phyloP scores from a whole-genome alignment of 768 basidiomycete species.

The Butyriboletus loyo region DNA sequence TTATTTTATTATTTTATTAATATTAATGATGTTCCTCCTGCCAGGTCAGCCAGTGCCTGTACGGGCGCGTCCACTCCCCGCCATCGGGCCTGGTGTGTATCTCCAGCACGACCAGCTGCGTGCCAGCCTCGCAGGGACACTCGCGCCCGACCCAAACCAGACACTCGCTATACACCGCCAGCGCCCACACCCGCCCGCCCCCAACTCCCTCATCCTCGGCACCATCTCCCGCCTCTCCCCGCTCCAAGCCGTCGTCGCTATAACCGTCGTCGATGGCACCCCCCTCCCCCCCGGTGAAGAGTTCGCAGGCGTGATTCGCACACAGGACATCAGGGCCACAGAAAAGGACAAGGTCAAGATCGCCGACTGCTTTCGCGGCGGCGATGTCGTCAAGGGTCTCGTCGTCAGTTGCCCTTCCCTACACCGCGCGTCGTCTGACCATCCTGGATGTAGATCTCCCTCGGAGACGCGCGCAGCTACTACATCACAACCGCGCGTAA shows the following conservation, averaged over 20 bases:
- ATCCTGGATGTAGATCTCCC: slow-evolving; percentile 60
- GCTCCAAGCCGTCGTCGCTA: slow-evolving; percentile 76
- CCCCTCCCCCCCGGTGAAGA: slow-evolving; percentile 83
- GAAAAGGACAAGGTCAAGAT: slow-evolving; percentile 90
- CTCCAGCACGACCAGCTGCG: slow-evolving; percentile 57
- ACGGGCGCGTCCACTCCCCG: slow-evolving; percentile 51
- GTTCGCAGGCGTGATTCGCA: slow-evolving; percentile 83
- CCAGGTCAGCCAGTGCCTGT: slow-evolving; percentile 77
- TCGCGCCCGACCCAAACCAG: slow-evolving; percentile 40
- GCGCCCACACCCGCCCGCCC: slow-evolving; percentile 69
- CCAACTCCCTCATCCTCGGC: slow-evolving; percentile 78
- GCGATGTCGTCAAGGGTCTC: slow-evolving; percentile 83
- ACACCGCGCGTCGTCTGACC: slow-evolving; percentile 3
- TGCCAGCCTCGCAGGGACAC: slow-evolving; percentile 68
- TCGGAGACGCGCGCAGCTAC: slow-evolving; percentile 90
- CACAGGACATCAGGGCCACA: slow-evolving; percentile 85
- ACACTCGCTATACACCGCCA: slow-evolving; percentile 60
- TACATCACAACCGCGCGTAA: slow-evolving; percentile 90
- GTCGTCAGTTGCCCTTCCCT: slow-evolving; percentile 56
- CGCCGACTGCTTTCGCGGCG: slow-evolving; percentile 86
- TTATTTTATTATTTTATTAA: slow-evolving; percentile 12
- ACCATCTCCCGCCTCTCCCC: slow-evolving; percentile 81
- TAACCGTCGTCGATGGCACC: slow-evolving; percentile 83
- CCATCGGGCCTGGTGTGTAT: slow-evolving; percentile 67
- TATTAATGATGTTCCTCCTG: slow-evolving; percentile 44